These are phyloP conservation scores for Colletotrichum liriopes DNA, from an alignment of 2,329 filamentous ascomycete genomes.

Conservation along the genomic window DNA sequence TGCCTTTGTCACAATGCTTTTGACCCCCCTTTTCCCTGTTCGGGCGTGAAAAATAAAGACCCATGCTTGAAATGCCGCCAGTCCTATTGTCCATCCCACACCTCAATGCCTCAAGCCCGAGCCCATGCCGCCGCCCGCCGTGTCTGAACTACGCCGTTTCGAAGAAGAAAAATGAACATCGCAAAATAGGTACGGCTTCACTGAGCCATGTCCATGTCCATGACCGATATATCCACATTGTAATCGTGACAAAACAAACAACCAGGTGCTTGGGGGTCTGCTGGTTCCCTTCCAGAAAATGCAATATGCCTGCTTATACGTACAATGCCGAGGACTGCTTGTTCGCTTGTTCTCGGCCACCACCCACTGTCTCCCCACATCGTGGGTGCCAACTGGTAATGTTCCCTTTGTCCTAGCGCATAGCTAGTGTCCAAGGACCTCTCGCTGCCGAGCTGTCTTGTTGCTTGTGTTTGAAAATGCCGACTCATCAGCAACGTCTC, in stretches of 20 bases:
- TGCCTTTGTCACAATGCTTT: conserved; percentile 1
- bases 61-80: conserved; percentile 9
- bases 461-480: conserved; percentile 26
- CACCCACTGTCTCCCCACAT: neutral
- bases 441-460: conserved; percentile 25
- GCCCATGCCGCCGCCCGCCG: conserved; percentile 6
- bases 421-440: conserved; percentile 45
- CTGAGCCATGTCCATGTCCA: neutral
- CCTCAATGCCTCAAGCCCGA: neutral
- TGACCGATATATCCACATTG: conserved; percentile 34
- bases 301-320: conserved; percentile 41
- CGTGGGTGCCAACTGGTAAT: neutral
- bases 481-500: conserved; percentile 3
- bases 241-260: conserved; percentile 27
- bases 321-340: conserved; percentile 36
- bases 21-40: neutral
- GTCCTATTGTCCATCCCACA: neutral
- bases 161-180: neutral
- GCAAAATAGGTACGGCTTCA: conserved; percentile 4
- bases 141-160: neutral
- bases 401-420: neutral
- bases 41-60: neutral
- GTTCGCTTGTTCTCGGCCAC: conserved; percentile 7
- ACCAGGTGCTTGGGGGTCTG: conserved; percentile 28
- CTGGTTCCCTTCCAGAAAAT: conserved; percentile 39